A percentile compares a stretch with the other conserved stretches of the same genome.
phyloP scores from a whole-genome alignment of 2,329 filamentous ascomycete species.

The Fusarium aywerte region DNA sequence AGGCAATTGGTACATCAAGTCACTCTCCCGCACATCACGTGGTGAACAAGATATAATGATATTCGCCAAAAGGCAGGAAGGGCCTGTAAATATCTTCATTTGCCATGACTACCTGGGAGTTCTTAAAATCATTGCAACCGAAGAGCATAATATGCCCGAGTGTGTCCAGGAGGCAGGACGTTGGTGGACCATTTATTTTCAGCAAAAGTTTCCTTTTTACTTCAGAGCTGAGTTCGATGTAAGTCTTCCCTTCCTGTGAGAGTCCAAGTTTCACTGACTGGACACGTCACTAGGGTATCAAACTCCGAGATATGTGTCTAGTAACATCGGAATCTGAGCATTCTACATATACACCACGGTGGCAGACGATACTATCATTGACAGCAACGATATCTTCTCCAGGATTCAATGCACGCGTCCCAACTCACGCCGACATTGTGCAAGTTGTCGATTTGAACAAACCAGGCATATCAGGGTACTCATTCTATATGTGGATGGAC shows the following conservation, averaged over 20 bases:
- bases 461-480: rapidly evolving
- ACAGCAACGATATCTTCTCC: too few relatives aligned
- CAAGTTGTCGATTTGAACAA: neutral
- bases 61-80: rapidly evolving
- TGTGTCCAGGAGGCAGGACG: too few relatives aligned
- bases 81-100: neutral
- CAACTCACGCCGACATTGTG: neutral
- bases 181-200: neutral
- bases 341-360: rapidly evolving
- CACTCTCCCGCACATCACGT: neutral
- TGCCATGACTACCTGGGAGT: neutral
- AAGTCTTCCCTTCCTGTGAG: neutral
- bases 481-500: rapidly evolving
- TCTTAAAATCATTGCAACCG: rapidly evolving
- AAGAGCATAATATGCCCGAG: rapidly evolving
- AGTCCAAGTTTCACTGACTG: neutral
- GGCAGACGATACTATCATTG: neutral
- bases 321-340: rapidly evolving
- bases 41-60: neutral
- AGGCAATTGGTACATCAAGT: neutral
- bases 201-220: neutral
- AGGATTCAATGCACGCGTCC: too few relatives aligned
- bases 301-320: rapidly evolving
- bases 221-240: neutral
- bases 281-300: neutral